These are phyloP conservation scores for Penicillium sp. DNA, from an alignment of 2,329 filamentous ascomycete species.

Conservation along the genomic window DNA sequence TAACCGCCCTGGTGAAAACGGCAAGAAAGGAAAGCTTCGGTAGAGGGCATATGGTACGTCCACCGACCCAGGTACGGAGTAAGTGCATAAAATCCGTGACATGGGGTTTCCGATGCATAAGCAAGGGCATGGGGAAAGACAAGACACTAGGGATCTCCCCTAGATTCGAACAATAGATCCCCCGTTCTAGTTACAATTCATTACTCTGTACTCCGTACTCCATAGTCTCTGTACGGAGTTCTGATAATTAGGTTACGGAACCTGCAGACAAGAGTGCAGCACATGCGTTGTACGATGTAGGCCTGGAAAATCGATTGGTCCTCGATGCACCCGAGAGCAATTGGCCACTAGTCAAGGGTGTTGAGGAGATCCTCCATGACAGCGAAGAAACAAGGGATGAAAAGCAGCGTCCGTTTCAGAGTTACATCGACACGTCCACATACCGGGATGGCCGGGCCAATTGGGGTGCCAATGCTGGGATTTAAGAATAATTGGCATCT, in stretches of 20 bases:
- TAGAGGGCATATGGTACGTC: neutral
- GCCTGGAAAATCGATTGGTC: neutral
- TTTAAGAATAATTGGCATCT: neutral
- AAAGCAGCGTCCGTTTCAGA: constrained; percentile 18
- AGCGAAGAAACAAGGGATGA: constrained; percentile 21
- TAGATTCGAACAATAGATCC: constrained; percentile 5
- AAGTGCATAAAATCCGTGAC: constrained; percentile 13
- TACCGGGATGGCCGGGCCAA: constrained; percentile 4
- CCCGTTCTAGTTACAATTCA: neutral
- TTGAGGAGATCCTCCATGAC: constrained; percentile 5
- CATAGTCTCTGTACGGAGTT: neutral
- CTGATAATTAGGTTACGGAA: neutral
- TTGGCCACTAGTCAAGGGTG: constrained; percentile 4
- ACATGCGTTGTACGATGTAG: neutral
- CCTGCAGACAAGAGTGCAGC: neutral
- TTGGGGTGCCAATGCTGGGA: neutral
- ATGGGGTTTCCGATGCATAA: constrained; percentile 7
- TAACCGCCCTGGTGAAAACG: neutral
- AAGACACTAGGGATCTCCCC: constrained; percentile 8
- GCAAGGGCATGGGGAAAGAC: constrained; percentile 3
- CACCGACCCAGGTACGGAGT: neutral
- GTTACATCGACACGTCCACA: constrained; percentile 24
- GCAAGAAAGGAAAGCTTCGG: no score
- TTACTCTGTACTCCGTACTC: neutral
- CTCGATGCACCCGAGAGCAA: constrained; percentile 1